A percentile compares a stretch with the other conserved stretches of the same genome.
These are phyloP conservation scores for Vachellia pachyceras DNA, from an alignment of 306 rosid species.

Conservation along the genomic window DNA sequence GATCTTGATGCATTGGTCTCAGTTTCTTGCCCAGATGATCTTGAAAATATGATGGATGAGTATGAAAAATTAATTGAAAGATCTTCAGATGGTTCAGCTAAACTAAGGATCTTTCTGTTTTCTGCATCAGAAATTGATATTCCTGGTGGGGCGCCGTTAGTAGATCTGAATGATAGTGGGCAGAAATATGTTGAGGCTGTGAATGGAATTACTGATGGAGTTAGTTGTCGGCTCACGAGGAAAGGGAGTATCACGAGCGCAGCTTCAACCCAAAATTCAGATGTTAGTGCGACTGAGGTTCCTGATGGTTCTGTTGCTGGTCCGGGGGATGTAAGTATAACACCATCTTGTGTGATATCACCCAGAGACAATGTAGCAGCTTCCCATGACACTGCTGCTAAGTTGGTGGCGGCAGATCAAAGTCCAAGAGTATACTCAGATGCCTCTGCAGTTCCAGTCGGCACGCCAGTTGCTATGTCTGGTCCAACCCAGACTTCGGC, in stretches of 20 bases:
- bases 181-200: constrained; percentile 84
- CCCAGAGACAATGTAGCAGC: constrained; percentile 51
- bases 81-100: constrained; percentile 79
- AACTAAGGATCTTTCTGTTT: constrained; percentile 78
- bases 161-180: constrained; percentile 62
- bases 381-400: constrained; percentile 49
- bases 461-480: constrained; percentile 47
- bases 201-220: constrained; percentile 66
- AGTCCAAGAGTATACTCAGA: constrained; percentile 45
- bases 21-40: constrained; percentile 81
- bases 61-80: constrained; percentile 74
- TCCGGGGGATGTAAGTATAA: constrained; percentile 57
- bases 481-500: constrained; percentile 44
- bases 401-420: constrained; percentile 51
- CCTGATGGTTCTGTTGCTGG: constrained; percentile 50
- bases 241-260: constrained; percentile 78
- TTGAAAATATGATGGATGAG: constrained; percentile 95
- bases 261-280: constrained; percentile 81
- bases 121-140: constrained; percentile 67
- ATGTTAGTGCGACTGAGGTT: constrained; percentile 67
- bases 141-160: constrained; percentile 50
- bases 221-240: constrained; percentile 49
- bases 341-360: constrained; percentile 41
- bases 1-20: constrained; percentile 94
- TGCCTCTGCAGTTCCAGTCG: constrained; percentile 46